Conservation (phyloP, 208 protist species). For the Leishmania guyanensis region DNA sequence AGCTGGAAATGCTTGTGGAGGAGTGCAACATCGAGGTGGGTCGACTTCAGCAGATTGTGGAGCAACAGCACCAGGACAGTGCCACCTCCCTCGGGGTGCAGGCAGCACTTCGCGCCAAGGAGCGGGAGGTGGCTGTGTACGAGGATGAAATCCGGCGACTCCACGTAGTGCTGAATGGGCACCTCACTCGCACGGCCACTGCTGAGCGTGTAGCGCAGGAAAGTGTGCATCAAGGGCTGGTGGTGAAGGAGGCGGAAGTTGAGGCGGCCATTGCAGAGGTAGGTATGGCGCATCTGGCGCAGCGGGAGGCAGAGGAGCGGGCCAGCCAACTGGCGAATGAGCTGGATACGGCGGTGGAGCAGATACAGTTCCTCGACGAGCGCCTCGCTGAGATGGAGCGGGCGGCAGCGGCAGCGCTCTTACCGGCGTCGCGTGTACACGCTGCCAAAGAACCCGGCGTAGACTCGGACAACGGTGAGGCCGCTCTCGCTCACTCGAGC, state of each 20-base stretch:
- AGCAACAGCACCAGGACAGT: conserved; percentile 47
- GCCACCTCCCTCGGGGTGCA: conserved; percentile 23
- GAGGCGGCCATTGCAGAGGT: conserved; percentile 69
- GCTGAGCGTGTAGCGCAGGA: conserved; percentile 16
- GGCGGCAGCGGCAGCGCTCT: conserved; percentile 35
- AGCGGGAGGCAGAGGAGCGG: conserved; percentile 69
- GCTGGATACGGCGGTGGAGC: conserved; percentile 66
- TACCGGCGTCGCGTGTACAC: conserved; percentile 31
- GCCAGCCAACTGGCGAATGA: conserved; percentile 57
- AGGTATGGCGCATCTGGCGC: conserved; percentile 50
- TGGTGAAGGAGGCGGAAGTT: conserved; percentile 38
- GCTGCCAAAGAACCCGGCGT: conserved; percentile 5
- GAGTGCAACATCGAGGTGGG: conserved; percentile 64
- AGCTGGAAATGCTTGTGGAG: conserved; percentile 66
- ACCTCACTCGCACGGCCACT: conserved; percentile 39
- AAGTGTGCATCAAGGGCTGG: conserved; percentile 27
- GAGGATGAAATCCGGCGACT: conserved; percentile 79
- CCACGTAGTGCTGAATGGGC: conserved; percentile 56
- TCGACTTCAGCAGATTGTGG: conserved; percentile 49
- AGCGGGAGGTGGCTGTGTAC: conserved; percentile 75
- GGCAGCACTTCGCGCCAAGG: conserved; percentile 69
- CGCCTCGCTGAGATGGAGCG: conserved; percentile 76
- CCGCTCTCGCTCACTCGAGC: neutral
- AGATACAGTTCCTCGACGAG: conserved; percentile 77
- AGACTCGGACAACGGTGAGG: neutral